Conservation (phyloP, 441 rosid genomes). For the Brassica balearica region DNA sequence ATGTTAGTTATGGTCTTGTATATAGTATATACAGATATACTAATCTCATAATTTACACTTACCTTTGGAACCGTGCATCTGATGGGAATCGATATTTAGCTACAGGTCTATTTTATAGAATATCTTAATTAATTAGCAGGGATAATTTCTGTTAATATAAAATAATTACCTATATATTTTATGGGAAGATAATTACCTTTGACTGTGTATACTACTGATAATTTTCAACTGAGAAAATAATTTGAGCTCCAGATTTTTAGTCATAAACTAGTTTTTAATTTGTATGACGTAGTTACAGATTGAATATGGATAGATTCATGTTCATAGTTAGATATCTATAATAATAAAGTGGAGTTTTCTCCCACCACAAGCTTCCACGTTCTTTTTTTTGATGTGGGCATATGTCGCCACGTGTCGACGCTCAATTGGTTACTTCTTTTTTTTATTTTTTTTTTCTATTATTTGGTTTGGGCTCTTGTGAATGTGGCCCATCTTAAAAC, state of each 20-base stretch:
- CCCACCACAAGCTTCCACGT: no score
- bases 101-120: background rate
- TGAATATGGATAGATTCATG: background rate
- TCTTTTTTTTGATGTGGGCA: no score
- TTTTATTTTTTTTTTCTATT: no score
- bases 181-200: background rate
- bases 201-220: background rate
- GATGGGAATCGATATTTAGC: background rate
- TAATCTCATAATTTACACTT: background rate
- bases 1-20: background rate
- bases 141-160: background rate
- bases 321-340: background rate
- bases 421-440: no score
- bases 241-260: background rate
- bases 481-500: no score
- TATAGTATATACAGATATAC: no score
- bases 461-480: no score
- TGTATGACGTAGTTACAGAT: background rate
- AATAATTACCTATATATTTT: background rate
- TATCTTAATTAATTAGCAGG: constrained; percentile 9
- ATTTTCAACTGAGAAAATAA: background rate
- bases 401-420: no score
- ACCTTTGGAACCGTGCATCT: background rate
- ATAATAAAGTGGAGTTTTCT: no score
- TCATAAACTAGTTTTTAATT: background rate